Percentiles rank a stretch among this genome's conserved stretches.
Conservation (phyloP, 495 filamentous ascomycete species). For the Neurospora cerealis region DNA sequence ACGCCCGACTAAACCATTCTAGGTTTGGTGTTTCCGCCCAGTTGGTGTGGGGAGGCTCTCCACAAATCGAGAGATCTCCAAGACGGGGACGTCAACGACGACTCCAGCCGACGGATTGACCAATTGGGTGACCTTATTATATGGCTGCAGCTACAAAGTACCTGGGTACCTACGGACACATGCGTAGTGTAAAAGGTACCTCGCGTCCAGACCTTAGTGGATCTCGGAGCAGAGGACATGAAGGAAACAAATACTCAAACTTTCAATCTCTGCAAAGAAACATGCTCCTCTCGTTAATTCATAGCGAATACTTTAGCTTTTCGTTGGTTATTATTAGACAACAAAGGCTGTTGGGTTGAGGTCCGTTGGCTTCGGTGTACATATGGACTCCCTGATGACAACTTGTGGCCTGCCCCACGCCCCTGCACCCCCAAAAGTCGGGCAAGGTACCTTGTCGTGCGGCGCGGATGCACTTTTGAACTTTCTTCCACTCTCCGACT, state of each 20-base stretch:
- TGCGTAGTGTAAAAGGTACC: not conserved
- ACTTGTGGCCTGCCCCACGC: not conserved
- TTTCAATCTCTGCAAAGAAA: not conserved
- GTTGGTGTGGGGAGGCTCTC: not conserved
- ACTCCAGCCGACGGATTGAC: not conserved
- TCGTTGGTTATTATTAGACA: not conserved
- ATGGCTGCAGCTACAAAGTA: not conserved
- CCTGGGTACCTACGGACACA: not conserved
- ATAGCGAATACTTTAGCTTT: not conserved
- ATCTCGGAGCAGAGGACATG: not conserved
- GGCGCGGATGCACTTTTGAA: not conserved
- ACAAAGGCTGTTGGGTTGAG: not conserved
- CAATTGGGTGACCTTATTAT: not conserved
- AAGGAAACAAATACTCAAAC: not conserved
- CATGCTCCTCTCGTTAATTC: not conserved
- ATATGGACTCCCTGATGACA: not conserved
- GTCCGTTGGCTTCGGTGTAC: not conserved
- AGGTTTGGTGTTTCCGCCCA: not conserved
- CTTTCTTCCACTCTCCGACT: not conserved
- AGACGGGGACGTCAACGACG: not conserved
- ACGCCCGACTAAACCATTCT: not conserved
- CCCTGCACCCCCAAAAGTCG: not conserved
- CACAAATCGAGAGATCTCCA: not conserved
- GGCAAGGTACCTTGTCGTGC: not conserved
- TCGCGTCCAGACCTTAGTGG: not conserved